Conservation (phyloP, 176 grass and related monocot species). For the Carex scoparia region DNA sequence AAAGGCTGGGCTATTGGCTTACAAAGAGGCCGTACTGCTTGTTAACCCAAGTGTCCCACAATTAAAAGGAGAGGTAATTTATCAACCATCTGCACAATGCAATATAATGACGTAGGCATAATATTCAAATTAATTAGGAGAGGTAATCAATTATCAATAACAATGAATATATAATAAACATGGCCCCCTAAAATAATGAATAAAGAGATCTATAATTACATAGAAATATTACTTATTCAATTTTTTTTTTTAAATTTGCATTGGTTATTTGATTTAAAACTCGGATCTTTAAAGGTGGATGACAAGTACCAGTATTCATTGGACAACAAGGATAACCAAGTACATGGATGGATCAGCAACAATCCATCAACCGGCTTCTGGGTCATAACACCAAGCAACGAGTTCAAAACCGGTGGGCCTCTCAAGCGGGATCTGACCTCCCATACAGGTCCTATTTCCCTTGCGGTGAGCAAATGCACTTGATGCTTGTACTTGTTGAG, state of each 20-base stretch:
- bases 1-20: conserved; percentile 29
- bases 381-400: conserved; percentile 62
- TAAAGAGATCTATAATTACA: not conserved
- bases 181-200: not conserved
- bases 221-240: not conserved
- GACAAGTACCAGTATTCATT: conserved; percentile 75
- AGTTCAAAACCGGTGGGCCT: conserved; percentile 65
- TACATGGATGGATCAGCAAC: conserved; percentile 66
- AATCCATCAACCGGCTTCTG: conserved; percentile 53
- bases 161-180: not conserved
- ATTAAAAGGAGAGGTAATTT: conserved; percentile 53
- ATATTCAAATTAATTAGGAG: too few species aligned
- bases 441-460: conserved; percentile 58
- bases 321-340: conserved; percentile 43
- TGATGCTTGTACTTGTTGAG: not conserved
- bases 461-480: conserved; percentile 37
- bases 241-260: not conserved
- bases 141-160: too few species aligned
- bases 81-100: not conserved
- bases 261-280: not conserved
- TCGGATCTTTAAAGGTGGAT: conserved; percentile 41
- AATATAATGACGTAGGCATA: not conserved
- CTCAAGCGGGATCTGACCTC: conserved; percentile 68
- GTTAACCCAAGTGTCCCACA: conserved; percentile 33
- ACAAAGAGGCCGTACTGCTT: conserved; percentile 59